Base-by-base conservation (phyloP, 176 grass and related monocot species). In the Cenchrus americanus region DNA sequence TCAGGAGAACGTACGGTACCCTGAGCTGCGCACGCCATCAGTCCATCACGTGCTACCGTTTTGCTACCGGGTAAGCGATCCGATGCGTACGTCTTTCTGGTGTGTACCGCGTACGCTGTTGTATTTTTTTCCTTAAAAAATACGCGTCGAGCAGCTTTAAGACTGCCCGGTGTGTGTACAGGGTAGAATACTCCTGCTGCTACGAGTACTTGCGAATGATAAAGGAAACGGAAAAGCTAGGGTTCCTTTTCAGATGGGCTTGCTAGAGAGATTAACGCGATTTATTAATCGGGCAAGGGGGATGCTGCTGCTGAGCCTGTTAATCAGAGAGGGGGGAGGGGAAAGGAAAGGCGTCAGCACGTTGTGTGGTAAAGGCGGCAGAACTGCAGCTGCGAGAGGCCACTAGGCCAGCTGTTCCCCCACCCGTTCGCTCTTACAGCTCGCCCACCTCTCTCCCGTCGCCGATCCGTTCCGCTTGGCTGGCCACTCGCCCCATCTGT, bases 261-360 rank as follows among this genome's bases (percentile, higher is more conserved):
- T 27, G 59, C 17, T 80, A 15, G 77, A 30, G 27, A 30, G 27
- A 80, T 10, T 23, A 40, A 34, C 53, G 27, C 62, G 3, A 47
- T 0, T 9, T 32, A 27, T 32, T 67, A 80, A 66, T 61, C 34
- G 6, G 1, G 61, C 40, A 66, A 66, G 69, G 53, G 51, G 27
- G 12, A 72, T 49, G 47, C 3, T 58, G 55, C n/a, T n/a, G n/a
- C n/a, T n/a, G n/a, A n/a, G 18, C 6, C 6, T 8, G 26, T 4
- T 17, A 7, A 8, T 21, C 2, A 60, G 15, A 32, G 8, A 57
- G 81, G 26, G 21, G 4, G 32, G 8, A 47, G 48, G 55, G 77
- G n/a, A 75, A 86, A 8, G 78, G 30, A 81, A 86, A 89, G 71
- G 78, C 26, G 83, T 12, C 24, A 78, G 78, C 88, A 90, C 88